Base-by-base conservation (phyloP, 768 basidiomycete genomes). In the Termitomyces sp. region DNA sequence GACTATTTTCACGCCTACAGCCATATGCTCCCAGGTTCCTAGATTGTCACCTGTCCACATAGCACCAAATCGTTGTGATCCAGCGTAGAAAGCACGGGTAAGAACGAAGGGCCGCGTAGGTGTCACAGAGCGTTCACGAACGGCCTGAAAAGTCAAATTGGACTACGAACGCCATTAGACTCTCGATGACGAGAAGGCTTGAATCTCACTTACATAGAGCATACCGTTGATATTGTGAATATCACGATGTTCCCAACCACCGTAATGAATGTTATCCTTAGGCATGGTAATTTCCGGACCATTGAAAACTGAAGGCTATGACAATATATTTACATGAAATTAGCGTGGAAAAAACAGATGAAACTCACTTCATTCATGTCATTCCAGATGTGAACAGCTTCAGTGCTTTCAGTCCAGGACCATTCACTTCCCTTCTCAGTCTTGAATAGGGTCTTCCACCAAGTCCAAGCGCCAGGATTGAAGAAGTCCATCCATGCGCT, bases 1-100 rank as follows among this genome's bases (percentile, higher is more conserved):
- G 2, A 96, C 87, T 91, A 99, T 98, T 72, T 96, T 91, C 62
- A 96, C 81, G 14, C 94, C 93, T 17, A 92, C 92, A 10, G 86
- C 85, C 86, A 99, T 95, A 70, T 99, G 97, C 60, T 95, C 94
- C 97, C 97, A 99, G 1, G 92, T 94, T 17, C 96, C 94, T 32
- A 96, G 79, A 73, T 98, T 98, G 74, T 99, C 97, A 17, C 97
- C 97, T 8, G 96, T 98, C 97, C 97, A 99, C 83, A 97, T 94
- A 5, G 97, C 96, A 42, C 96, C 93, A 67, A 91, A 94, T 25
- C 95, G 87, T 72, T 98, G 97, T 32, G 96, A 94, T 3, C 97
- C 97, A 1, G 96, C 92, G 60, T 82, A 98, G 85, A 97, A 98
- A 12, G 94, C 84, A 53, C 97, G 91, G 0, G 96, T 96, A 10